Conservation (phyloP, 495 filamentous ascomycete species). For the Xylona heveae region DNA sequence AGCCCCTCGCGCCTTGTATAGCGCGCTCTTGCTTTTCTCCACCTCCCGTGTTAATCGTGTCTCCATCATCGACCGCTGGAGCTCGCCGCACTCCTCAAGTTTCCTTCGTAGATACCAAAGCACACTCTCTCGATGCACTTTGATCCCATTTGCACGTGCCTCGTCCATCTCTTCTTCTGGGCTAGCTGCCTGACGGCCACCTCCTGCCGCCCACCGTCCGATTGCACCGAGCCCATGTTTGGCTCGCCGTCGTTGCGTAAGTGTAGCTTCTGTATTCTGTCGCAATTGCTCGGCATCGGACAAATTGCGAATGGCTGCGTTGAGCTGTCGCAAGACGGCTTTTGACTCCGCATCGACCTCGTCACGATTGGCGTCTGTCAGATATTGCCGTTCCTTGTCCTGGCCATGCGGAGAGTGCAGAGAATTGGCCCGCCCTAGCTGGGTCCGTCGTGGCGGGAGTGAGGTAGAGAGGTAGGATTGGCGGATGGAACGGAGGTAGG, state of each 20-base stretch:
- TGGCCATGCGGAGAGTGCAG: background rate
- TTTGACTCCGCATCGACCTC: slow-evolving; percentile 72
- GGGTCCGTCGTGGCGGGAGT: slow-evolving; percentile 16
- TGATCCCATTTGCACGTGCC: slow-evolving; percentile 33
- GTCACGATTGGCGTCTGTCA: slow-evolving; percentile 23
- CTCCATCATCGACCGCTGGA: slow-evolving; percentile 83
- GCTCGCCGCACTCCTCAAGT: slow-evolving; percentile 50
- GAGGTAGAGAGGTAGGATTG: slow-evolving; percentile 77
- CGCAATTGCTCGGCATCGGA: slow-evolving; percentile 66
- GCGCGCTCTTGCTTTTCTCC: slow-evolving; percentile 72
- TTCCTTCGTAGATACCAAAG: slow-evolving; percentile 58
- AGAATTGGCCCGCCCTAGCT: background rate
- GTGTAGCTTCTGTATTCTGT: slow-evolving; percentile 40
- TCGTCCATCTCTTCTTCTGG: slow-evolving; percentile 51
- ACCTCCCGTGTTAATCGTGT: slow-evolving; percentile 59
- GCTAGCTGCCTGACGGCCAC: slow-evolving; percentile 22
- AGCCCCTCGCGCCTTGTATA: slow-evolving; percentile 40
- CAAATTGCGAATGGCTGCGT: slow-evolving; percentile 51
- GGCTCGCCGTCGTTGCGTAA: slow-evolving; percentile 49
- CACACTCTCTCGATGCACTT: slow-evolving; percentile 52
- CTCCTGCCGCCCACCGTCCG: slow-evolving; percentile 54
- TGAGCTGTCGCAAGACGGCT: slow-evolving; percentile 60
- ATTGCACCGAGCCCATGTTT: slow-evolving; percentile 25
- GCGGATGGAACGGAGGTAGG: slow-evolving; percentile 61
- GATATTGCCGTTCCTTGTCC: slow-evolving; percentile 8